Percentiles rank a stretch among this genome's conserved stretches.
phyloP scores from a whole-genome alignment of 441 rosid species.

The Theobroma grandiflorum region DNA sequence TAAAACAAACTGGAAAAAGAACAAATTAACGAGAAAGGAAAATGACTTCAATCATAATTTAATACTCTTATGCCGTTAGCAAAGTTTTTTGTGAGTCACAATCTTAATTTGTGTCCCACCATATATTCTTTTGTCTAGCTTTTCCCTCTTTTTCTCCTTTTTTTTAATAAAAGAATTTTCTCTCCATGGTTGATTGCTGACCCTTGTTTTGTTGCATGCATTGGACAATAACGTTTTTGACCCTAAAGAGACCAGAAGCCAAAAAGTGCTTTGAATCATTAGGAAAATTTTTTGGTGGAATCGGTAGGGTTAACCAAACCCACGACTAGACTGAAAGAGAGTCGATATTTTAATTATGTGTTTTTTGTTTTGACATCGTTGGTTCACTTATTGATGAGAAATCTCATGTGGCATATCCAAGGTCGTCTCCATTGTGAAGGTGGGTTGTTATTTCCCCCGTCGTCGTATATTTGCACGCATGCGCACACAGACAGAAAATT shows the following conservation, averaged over 20 bases:
- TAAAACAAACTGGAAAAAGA: neutral
- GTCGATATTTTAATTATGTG: neutral
- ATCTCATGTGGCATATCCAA: neutral
- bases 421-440: neutral
- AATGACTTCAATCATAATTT: constrained; percentile 6
- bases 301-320: neutral
- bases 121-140: constrained; percentile 22
- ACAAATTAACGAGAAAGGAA: constrained; percentile 7
- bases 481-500: neutral
- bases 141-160: neutral
- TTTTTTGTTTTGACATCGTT: neutral
- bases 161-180: neutral
- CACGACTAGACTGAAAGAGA: neutral
- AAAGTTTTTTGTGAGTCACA: neutral
- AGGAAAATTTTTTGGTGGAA: neutral
- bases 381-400: neutral
- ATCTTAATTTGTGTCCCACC: constrained; percentile 28
- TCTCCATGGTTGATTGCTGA: constrained; percentile 23
- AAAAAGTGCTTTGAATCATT: neutral
- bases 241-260: constrained; percentile 12
- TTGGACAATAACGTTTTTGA: neutral
- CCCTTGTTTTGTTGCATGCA: constrained; percentile 32
- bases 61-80: constrained; percentile 6
- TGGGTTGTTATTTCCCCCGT: neutral
- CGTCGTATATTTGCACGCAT: neutral